Conservation (phyloP, 306 rosid genomes). For the Mimosa pudica region DNA sequence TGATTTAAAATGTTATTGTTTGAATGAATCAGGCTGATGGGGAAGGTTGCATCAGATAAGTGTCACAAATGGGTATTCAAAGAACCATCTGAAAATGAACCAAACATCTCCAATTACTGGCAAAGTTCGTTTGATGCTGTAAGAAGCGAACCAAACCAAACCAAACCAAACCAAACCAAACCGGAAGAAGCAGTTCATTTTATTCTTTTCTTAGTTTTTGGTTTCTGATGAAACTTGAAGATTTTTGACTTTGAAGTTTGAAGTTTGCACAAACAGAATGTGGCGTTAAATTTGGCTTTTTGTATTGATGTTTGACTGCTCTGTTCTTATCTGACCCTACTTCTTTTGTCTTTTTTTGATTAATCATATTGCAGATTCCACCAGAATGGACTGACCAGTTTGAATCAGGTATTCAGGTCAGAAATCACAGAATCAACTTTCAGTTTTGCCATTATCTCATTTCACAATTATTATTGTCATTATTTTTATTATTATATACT, state of each 20-base stretch:
- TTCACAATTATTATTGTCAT: background rate
- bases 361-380: constrained; percentile 78
- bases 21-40: constrained; percentile 78
- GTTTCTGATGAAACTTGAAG: background rate
- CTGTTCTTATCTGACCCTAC: constrained; percentile 27
- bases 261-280: constrained; percentile 6
- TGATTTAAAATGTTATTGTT: background rate
- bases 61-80: constrained; percentile 99
- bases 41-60: constrained; percentile 99
- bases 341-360: constrained; percentile 26
- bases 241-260: background rate
- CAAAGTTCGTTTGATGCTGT: constrained; percentile 99
- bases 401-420: constrained; percentile 98
- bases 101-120: constrained; percentile 97
- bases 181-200: background rate
- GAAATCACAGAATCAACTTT: background rate
- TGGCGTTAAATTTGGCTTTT: background rate
- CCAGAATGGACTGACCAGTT: constrained; percentile 98
- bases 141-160: constrained; percentile 35
- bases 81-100: constrained; percentile 94
- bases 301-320: constrained; percentile 8
- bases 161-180: background rate
- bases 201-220: background rate
- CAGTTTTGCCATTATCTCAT: constrained; percentile 22
- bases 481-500: background rate